Evolutionary conservation across 1,139 yeast genomes (phyloP).

Genomic region (Candida sp.): DNA sequence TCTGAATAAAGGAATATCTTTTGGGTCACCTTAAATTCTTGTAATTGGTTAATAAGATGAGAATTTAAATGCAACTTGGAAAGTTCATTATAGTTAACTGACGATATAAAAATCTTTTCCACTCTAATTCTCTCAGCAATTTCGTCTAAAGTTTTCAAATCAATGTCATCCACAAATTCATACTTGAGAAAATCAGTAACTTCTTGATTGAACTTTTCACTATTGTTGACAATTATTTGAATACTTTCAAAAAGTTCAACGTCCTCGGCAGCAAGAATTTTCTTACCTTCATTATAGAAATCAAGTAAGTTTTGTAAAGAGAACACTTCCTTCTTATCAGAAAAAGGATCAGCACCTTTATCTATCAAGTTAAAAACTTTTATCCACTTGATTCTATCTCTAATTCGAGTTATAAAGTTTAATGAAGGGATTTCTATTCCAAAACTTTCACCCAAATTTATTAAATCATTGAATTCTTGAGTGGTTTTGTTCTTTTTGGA

Average conservation of each 20-base stretch:
- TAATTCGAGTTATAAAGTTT: constrained; percentile 43
- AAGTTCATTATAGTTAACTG: constrained; percentile 23
- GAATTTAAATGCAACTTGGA: constrained; percentile 23
- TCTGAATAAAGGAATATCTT: constrained; percentile 18
- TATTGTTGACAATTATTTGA: constrained; percentile 23
- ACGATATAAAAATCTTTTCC: constrained; percentile 24
- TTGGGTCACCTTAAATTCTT: constrained; percentile 9
- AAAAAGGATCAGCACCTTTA: constrained; percentile 41
- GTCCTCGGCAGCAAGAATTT: constrained; percentile 28
- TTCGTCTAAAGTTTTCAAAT: constrained; percentile 17
- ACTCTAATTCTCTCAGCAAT: constrained; percentile 22
- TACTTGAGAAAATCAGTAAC: constrained; percentile 23
- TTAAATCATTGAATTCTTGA: constrained; percentile 44
- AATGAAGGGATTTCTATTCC: constrained; percentile 56
- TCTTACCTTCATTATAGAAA: constrained; percentile 40
- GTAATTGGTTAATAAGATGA: constrained; percentile 18
- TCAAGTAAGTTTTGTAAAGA: constrained; percentile 31
- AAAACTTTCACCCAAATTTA: constrained; percentile 54
- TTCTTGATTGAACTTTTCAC: constrained; percentile 25
- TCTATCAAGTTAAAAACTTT: constrained; percentile 29
- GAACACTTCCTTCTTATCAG: constrained; percentile 34
- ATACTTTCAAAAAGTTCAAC: constrained; percentile 17
- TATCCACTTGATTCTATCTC: constrained; percentile 51
- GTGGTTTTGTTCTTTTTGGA: constrained; percentile 22
- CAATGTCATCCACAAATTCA: constrained; percentile 21